Base-by-base conservation (phyloP, 345 rosid genomes). In the Eucalyptus cloeziana region DNA sequence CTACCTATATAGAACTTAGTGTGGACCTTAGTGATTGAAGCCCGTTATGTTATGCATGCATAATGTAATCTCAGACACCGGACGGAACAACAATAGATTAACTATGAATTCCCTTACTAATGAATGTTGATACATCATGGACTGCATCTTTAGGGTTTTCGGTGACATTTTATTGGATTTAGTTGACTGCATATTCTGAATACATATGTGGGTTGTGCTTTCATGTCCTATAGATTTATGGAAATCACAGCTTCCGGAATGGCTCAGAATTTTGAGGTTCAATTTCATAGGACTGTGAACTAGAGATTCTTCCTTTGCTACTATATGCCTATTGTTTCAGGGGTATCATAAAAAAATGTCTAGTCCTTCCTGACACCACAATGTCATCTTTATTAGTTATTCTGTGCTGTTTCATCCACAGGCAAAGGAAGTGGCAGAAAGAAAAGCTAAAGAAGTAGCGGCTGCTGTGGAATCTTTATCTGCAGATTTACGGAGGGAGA, bases 351-450 rank as follows among this genome's bases (percentile, higher is more conserved):
- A 51, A 52, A 30, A 86, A 11, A 6, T 51, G 62, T 50, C 87
- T 86, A 17, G 54, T 56, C 33, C 58, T 56, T 86, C 49, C 67
- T 37, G 24, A 24, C 67, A 30, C 44, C 49, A 7, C 45, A 85
- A 37, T 76, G 85, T 76, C 85, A 76, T 76, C 85, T 76, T 40
- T 19, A 71, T 40, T 21, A 21, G 37, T 88, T 79, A 44, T 91
- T 30, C 79, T 69, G 15, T 76, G 30, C 85, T 22, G 47, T 76
- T 22, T 76, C 27, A 11, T 40, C 40, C 88, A 90, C 95, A 98
- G 99, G 97, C 93, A 85, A 97, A 95, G 92, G 97, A 98, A 85
- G 94, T 52, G 54, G 97, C 95, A 30, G 99, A 96, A 90, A 94
- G 88, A 91, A 97, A 95, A 91, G 94, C 95, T 27, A 91, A 92